Evolutionary conservation across 495 filamentous ascomycete genomes (phyloP), one percentile per base, ranked within the genome.

Genomic region (Friedmanniomyces endolithicus): DNA sequence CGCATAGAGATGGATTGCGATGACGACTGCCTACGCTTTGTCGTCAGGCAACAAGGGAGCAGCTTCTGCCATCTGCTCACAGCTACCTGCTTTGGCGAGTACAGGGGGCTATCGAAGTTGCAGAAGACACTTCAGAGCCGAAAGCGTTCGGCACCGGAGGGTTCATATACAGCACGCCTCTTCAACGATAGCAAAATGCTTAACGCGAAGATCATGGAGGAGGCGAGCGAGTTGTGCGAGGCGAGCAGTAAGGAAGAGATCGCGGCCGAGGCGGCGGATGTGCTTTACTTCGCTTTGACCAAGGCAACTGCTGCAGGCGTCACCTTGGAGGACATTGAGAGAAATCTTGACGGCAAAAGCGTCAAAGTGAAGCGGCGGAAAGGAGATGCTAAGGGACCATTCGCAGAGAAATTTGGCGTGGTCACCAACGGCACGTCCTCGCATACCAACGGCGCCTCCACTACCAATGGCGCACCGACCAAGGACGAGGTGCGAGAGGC

Each of bases 201-300:
- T 16, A 77, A 85, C 33, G 94, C 92, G 2, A 98, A 98, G 75
- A 95, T 98, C 40, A 92, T 95, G 84, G 92, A 98, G 70, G 92
- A 98, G 67, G 92, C 92, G 1, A 84, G 88, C 57, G 92, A 98
- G 71, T 73, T 98, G 27, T 97, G 92, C 71, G 78, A 86, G 48
- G 92, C 92, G 14, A 77, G 75, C 35, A 82, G 79, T 11, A 86
- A 87, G 50, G 75, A 89, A 50, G 87, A 96, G 19, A 76, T 96
- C 45, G 85, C 92, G 14, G 92, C 92, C 49, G 92, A 98, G 70
- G 88, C 92, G 1, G 92, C 90, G 14, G 92, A 98, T 65, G 73
- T 98, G 50, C 78, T 98, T 22, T 98, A 96, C 72, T 98, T 98
- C 72, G 87, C 94, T 9, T 68, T 98, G 23, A 87, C 92, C 7